Base-by-base conservation (phyloP, 768 basidiomycete species). In the Pleurotus cornucopiae region DNA sequence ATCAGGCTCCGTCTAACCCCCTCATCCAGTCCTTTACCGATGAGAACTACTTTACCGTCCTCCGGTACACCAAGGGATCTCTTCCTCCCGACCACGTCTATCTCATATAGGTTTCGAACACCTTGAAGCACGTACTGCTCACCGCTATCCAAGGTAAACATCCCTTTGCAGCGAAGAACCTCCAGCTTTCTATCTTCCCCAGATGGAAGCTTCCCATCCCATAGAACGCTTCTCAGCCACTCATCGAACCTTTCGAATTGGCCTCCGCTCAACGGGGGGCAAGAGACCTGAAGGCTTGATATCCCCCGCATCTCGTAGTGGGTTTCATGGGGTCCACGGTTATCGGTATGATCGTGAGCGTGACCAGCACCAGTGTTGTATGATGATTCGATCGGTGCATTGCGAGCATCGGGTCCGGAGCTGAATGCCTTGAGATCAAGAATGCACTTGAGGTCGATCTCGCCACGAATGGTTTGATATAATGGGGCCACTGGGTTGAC, bases 71-170 rank as follows among this genome's bases (percentile, higher is more conserved):
- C 84, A 21, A 83, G 54, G 6, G 67, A 71, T 56, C 67, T 68
- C 41, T 66, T 69, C n/a, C 63, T 64, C 53, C 73, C 74, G 40
- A 85, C 72, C 49, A 76, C 69, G 0, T 69, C 65, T 12, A 95
- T 80, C 62, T 99, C 96, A 66, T 95, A 99, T 69, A 98, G 79
- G 61, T 76, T 91, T 61, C 91, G 76, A 11, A 99, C 97, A 2
- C 95, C 97, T 66, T 99, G 97, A 45, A 99, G 71, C 53, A 98
- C 82, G 62, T 85, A 80, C 55, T 81, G 76, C 52, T 79, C 74
- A 2, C 88, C 88, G 0, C 71, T 69, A 2, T 76, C 68, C 7
- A 76, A 72, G 14, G 68, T 68, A 60, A 96, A 85, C 16, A 94
- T 75, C 6, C 95, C 96, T 67, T 99, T 98, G 64, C 92, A 91